phyloP scores from a whole-genome alignment of 2,329 filamentous ascomycete species.

The Penicillium occitanis region DNA sequence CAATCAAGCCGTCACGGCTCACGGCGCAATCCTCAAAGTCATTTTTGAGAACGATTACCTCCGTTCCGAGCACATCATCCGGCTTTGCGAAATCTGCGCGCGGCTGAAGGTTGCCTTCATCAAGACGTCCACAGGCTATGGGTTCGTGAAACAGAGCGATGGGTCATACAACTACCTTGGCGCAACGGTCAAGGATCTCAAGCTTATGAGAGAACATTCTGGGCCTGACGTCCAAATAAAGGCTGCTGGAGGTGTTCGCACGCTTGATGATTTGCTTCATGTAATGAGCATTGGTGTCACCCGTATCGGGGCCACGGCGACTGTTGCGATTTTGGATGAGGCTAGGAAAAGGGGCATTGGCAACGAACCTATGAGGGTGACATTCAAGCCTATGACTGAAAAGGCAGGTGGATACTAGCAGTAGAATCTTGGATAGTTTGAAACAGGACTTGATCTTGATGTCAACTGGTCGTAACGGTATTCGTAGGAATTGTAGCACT shows the following conservation, averaged over 20 bases:
- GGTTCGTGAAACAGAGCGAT: background rate
- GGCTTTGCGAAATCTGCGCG: background rate
- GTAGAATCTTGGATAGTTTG: background rate
- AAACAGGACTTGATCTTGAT: background rate
- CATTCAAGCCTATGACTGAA: background rate
- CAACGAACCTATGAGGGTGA: background rate
- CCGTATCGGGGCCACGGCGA: slow-evolving; percentile 58
- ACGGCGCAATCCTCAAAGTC: background rate
- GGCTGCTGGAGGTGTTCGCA: slow-evolving; percentile 58
- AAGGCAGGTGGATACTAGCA: background rate
- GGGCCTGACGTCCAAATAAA: slow-evolving; percentile 54
- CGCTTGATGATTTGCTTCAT: slow-evolving; percentile 56
- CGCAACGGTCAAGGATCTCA: background rate
- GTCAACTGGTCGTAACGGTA: background rate
- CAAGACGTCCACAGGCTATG: background rate
- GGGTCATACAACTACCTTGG: background rate
- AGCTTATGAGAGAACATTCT: background rate
- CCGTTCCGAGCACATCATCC: background rate
- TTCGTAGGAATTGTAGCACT: background rate
- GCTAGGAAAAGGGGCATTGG: slow-evolving; percentile 39
- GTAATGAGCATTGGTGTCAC: slow-evolving; percentile 57
- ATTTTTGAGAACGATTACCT: background rate
- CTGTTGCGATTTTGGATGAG: slow-evolving; percentile 56
- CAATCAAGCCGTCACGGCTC: background rate
- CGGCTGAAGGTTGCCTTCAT: background rate